Base-by-base conservation (phyloP, 116 monocot genomes). In the Iris pallida region DNA sequence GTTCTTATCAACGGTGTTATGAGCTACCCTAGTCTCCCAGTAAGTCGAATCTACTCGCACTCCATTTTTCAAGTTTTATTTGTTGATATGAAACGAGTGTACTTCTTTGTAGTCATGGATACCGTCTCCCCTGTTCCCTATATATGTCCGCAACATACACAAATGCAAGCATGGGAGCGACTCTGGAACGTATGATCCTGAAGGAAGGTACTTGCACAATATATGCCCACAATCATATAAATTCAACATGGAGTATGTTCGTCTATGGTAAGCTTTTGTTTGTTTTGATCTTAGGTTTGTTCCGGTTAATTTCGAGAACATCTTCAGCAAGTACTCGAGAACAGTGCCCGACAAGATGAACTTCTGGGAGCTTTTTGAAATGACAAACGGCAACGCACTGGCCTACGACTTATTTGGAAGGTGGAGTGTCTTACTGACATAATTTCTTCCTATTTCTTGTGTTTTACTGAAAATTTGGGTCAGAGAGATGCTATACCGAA, bases 151-250 rank as follows among this genome's bases (percentile, higher is more conserved):
- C 68, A 94, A 90, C 79, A 94, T 94, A 55, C 94, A 90, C 81
- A 85, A 64, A 64, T 52, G 57, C 59, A 94, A 90, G 85, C 94
- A 90, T 63, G 90, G 90, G 4, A 90, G 94, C 47, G 90, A 90
- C 76, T 85, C 94, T 1, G 83, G 76, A 58, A 88, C 88, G 63
- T 90, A 88, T 18, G 90, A 94, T 57, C 81, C 65, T 8, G 94
- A 94, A 71, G 94, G 94, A 59, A 85, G 94, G 94, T 94, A 74
- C 4, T 7, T 61, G 11, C 16, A 51, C 49, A 51, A 9, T 4
- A 13, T 4, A 51, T 51, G 11, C 49, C 49, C 13, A 13, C 13
- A 51, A 51, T 51, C 7, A 51, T 9, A 51, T 51, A 7, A 9
- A 51, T 20, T 6, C 13, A 12, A 48, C 0, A 8, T 10, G 3